A percentile compares a stretch with the other conserved stretches of the same genome.
phyloP scores from a whole-genome alignment of 164 flowering plant genomes.

The Platanus orientalis region DNA sequence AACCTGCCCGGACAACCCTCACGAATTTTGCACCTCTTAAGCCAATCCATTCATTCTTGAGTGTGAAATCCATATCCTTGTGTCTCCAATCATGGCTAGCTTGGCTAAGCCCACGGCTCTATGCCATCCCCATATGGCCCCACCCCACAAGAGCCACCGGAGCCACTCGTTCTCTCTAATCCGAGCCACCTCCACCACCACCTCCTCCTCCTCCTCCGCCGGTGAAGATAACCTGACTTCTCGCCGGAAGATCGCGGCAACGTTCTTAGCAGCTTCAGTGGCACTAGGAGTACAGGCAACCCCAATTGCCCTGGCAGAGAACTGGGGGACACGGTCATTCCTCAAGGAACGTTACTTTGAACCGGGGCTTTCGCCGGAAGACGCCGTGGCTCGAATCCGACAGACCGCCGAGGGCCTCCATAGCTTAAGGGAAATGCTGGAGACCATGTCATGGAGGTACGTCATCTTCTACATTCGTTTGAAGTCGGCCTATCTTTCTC shows the following conservation, averaged over 20 bases:
- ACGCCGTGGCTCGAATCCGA: conserved; percentile 65
- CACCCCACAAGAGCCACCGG: conserved; percentile 10
- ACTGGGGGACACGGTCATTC: conserved; percentile 80
- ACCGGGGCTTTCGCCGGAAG: conserved; percentile 82
- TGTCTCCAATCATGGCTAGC: conserved; percentile 24
- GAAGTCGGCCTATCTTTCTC: conserved; percentile 59
- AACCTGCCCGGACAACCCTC: conserved; percentile 9
- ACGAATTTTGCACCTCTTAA: background rate
- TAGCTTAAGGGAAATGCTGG: conserved; percentile 72
- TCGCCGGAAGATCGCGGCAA: conserved; percentile 32
- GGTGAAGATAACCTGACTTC: conserved; percentile 9
- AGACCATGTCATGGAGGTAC: conserved; percentile 82
- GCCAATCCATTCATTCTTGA: background rate
- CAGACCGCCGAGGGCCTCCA: conserved; percentile 83
- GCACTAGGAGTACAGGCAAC: conserved; percentile 27
- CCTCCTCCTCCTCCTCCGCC: conserved; percentile 14
- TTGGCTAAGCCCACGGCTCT: conserved; percentile 26
- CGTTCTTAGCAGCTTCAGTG: conserved; percentile 33
- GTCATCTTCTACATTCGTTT: conserved; percentile 66
- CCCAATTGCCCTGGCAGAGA: conserved; percentile 47
- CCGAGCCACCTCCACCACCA: conserved; percentile 24
- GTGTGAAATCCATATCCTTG: no score
- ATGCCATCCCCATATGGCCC: conserved; percentile 14
- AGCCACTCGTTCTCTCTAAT: conserved; percentile 1
- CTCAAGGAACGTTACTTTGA: conserved; percentile 52